Evolutionary conservation across 495 filamentous ascomycete genomes (phyloP).

Genomic region (Amniculicola lignicola): DNA sequence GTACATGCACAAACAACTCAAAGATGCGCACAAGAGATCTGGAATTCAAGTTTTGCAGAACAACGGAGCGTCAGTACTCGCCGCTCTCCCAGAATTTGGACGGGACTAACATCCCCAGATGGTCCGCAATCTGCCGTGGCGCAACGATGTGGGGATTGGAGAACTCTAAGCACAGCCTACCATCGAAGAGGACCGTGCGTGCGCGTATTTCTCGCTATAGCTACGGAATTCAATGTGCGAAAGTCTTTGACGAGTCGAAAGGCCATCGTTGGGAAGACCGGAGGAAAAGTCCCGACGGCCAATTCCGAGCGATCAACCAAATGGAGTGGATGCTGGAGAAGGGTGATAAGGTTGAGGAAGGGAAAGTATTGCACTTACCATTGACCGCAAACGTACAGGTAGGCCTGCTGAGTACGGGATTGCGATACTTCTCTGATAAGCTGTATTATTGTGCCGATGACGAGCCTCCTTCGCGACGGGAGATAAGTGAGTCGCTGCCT

Average conservation of each 20-base stretch:
- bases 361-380: neutral
- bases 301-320: neutral
- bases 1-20: conserved; percentile 16
- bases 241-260: neutral
- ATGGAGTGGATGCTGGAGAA: conserved; percentile 8
- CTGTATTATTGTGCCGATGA: conserved; percentile 4
- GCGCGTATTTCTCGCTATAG: conserved; percentile 6
- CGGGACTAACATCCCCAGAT: neutral
- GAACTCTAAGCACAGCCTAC: neutral
- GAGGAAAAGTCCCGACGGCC: neutral
- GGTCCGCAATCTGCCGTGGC: conserved; percentile 22
- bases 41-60: neutral
- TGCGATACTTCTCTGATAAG: conserved; percentile 1
- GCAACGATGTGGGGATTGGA: conserved; percentile 12
- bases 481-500: neutral
- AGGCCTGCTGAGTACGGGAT: neutral
- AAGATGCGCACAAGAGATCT: neutral
- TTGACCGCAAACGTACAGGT: neutral
- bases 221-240: conserved; percentile 4
- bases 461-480: neutral
- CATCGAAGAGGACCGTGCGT: conserved; percentile 3
- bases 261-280: neutral
- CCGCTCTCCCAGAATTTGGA: neutral
- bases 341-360: neutral
- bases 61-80: neutral